Evolutionary conservation across 2,329 filamentous ascomycete species (phyloP).

Genomic region (Harringtonia lauricola): DNA sequence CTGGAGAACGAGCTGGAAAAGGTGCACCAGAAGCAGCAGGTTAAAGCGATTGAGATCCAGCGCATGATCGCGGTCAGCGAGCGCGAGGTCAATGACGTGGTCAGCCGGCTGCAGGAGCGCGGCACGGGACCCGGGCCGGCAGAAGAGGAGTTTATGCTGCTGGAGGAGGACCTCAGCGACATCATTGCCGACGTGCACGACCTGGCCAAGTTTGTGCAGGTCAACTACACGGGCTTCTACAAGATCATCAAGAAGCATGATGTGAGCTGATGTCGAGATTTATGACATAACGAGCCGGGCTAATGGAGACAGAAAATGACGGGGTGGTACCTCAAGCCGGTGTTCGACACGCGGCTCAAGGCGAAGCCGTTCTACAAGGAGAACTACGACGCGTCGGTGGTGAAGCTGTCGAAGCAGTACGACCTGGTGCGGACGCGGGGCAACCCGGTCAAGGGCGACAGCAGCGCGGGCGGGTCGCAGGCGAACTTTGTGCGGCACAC

Average conservation of each 20-base stretch:
- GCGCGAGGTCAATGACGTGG: conserved; percentile 80
- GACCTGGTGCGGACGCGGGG: conserved; percentile 89
- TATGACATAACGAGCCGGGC: too few relatives aligned
- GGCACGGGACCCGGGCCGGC: conserved; percentile 49
- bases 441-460: conserved; percentile 85
- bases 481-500: conserved; percentile 95
- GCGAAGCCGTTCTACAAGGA: conserved; percentile 98
- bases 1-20: conserved; percentile 93
- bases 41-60: conserved; percentile 93
- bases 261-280: too few relatives aligned
- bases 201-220: conserved; percentile 91
- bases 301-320: conserved; percentile 98
- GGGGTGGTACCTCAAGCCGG: conserved; percentile 81
- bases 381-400: conserved; percentile 92
- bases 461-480: conserved; percentile 79
- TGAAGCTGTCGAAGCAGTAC: conserved; percentile 90
- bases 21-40: conserved; percentile 93
- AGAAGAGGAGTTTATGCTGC: conserved; percentile 86
- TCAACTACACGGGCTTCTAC: conserved; percentile 98
- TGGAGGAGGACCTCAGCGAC: conserved; percentile 92
- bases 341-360: conserved; percentile 91
- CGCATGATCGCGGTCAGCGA: conserved; percentile 80
- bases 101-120: conserved; percentile 59
- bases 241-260: conserved; percentile 99
- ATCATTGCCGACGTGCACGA: conserved; percentile 98